Conservation (phyloP, 148 eudicot species). For the Dianthus caryophyllus region DNA sequence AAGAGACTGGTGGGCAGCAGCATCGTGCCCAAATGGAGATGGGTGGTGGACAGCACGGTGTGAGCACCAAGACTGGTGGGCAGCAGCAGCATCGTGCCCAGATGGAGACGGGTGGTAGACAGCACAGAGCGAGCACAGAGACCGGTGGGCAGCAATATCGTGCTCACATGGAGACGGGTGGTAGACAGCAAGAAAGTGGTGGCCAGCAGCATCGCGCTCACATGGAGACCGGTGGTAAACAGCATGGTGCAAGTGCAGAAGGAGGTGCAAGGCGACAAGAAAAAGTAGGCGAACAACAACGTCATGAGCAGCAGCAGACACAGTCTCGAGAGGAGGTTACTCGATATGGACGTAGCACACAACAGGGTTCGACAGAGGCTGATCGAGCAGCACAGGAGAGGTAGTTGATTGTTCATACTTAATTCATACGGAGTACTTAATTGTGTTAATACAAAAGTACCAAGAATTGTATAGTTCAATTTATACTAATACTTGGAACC, state of each 20-base stretch:
- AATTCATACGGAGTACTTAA: too few relatives aligned
- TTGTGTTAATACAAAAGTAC: too few relatives aligned
- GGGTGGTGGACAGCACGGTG: too few relatives aligned
- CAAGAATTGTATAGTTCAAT: too few relatives aligned
- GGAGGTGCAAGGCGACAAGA: not conserved
- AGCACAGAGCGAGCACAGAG: too few relatives aligned
- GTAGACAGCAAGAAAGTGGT: not conserved
- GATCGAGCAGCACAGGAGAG: slow-evolving; percentile 54
- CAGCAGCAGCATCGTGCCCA: too few relatives aligned
- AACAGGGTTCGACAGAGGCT: slow-evolving; percentile 65
- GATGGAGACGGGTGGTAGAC: too few relatives aligned
- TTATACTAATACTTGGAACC: too few relatives aligned
- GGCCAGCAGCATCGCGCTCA: not conserved
- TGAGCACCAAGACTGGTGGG: too few relatives aligned
- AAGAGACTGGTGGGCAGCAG: too few relatives aligned
- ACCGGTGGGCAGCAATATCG: too few relatives aligned
- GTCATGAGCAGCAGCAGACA: not conserved
- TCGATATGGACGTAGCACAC: slow-evolving; percentile 48
- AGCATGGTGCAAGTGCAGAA: not conserved
- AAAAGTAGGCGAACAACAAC: not conserved
- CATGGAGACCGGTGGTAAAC: not conserved
- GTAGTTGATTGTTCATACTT: slow-evolving; percentile 19
- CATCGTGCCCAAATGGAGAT: too few relatives aligned
- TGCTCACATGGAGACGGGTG: not conserved
- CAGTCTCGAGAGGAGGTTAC: slow-evolving; percentile 50